Percentiles rank a stretch among this genome's conserved stretches.
Conservation (phyloP, 352 stramenopile genomes). For the Globisporangium recalcitrans region DNA sequence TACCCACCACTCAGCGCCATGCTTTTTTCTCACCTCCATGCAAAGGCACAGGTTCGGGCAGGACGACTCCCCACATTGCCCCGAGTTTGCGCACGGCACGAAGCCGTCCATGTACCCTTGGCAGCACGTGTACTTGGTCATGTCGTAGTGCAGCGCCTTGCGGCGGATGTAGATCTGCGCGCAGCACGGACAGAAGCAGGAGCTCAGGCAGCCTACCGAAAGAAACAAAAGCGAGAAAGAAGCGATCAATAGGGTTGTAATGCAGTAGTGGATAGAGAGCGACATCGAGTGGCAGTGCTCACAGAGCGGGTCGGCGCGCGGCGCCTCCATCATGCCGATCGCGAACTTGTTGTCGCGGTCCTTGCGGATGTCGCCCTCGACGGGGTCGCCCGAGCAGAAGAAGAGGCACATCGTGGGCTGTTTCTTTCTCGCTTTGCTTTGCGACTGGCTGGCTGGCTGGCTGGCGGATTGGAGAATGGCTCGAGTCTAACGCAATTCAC, state of each 20-base stretch:
- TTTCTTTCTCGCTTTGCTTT: not conserved
- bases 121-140: constrained; percentile 91
- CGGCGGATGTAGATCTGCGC: constrained; percentile 88
- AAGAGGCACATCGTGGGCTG: constrained; percentile 39
- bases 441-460: not conserved
- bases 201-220: constrained; percentile 45
- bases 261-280: not conserved
- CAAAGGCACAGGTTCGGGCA: constrained; percentile 90
- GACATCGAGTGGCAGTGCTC: no score
- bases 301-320: constrained; percentile 77
- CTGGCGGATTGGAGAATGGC: not conserved
- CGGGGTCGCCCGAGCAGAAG: constrained; percentile 56
- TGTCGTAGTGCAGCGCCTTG: constrained; percentile 89
- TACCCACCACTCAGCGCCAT: no score
- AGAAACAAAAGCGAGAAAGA: not conserved
- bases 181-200: constrained; percentile 85
- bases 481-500: not conserved
- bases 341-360: constrained; percentile 74
- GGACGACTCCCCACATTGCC: constrained; percentile 76
- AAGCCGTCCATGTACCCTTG: constrained; percentile 91
- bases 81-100: constrained; percentile 82
- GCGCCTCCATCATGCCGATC: constrained; percentile 86
- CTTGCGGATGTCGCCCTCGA: constrained; percentile 64
- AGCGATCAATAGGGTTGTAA: not conserved
- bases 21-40: constrained; percentile 71